Conservation (phyloP, 1,139 yeast genomes). For the Taphrina communis region DNA sequence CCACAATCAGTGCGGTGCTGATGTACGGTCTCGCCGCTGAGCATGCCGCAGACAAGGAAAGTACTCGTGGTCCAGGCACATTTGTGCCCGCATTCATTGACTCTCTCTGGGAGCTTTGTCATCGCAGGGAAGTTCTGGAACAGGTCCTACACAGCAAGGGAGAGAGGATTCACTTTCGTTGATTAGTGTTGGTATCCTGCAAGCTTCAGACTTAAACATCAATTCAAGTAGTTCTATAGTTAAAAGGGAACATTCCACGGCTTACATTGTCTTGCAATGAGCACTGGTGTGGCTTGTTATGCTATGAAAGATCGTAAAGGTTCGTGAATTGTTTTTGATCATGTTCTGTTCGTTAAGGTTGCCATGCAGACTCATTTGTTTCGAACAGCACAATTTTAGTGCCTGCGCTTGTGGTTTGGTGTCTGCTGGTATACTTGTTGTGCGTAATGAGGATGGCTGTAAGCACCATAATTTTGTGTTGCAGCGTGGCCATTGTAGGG, state of each 20-base stretch:
- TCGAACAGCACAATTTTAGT: neutral
- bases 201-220: neutral
- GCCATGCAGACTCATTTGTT: neutral
- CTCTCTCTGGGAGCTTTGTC: constrained; percentile 22
- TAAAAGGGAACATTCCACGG: neutral
- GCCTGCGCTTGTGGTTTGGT: constrained; percentile 17
- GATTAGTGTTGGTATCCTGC: neutral
- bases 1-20: constrained; percentile 65
- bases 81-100: constrained; percentile 60
- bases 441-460: constrained; percentile 10
- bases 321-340: neutral
- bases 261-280: neutral
- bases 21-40: constrained; percentile 72
- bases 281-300: neutral
- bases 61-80: constrained; percentile 58
- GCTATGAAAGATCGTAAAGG: constrained; percentile 13
- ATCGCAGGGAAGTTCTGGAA: neutral
- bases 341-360: constrained; percentile 7
- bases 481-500: neutral
- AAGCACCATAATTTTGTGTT: constrained; percentile 5
- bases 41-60: constrained; percentile 55
- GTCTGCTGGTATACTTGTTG: constrained; percentile 7
- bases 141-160: neutral
- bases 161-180: neutral
- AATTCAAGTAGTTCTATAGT: constrained; percentile 2